Evolutionary conservation across 495 filamentous ascomycete genomes (phyloP).

Genomic region (Staphylotrichum longicolle): DNA sequence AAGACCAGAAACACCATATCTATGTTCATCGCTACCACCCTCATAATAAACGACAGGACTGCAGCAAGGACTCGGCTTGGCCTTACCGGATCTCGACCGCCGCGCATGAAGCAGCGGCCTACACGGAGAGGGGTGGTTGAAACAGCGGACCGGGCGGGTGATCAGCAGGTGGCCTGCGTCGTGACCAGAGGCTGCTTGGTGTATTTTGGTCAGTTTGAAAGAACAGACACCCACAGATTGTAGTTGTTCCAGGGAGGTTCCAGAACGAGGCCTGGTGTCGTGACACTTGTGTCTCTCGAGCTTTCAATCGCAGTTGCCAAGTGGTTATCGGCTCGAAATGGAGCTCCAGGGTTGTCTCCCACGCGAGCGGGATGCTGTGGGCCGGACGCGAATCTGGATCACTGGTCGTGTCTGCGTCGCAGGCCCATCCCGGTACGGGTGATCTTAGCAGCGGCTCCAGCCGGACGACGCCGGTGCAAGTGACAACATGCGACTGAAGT

Average conservation of each 20-base stretch:
- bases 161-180: slow-evolving; percentile 8
- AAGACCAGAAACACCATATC: neutral
- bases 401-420: slow-evolving; percentile 3
- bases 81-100: slow-evolving; percentile 10
- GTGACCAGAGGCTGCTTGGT: neutral
- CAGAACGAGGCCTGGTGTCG: neutral
- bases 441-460: neutral
- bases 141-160: slow-evolving; percentile 17
- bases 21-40: neutral
- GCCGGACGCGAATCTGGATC: neutral
- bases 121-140: slow-evolving; percentile 16
- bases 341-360: neutral
- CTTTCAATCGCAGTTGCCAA: neutral
- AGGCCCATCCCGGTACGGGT: neutral
- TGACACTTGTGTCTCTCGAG: neutral
- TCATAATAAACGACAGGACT: slow-evolving; percentile 9
- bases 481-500: neutral
- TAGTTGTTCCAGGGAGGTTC: neutral
- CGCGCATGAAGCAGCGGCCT: slow-evolving; percentile 18
- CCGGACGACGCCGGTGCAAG: neutral
- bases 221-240: neutral
- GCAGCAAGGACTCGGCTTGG: slow-evolving; percentile 3
- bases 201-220: neutral
- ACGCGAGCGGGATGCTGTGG: slow-evolving; percentile 3
- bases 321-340: slow-evolving; percentile 1